Percentiles rank a stretch among this genome's conserved stretches.
Conservation (phyloP, 148 eudicot genomes). For the Camellia japonica region DNA sequence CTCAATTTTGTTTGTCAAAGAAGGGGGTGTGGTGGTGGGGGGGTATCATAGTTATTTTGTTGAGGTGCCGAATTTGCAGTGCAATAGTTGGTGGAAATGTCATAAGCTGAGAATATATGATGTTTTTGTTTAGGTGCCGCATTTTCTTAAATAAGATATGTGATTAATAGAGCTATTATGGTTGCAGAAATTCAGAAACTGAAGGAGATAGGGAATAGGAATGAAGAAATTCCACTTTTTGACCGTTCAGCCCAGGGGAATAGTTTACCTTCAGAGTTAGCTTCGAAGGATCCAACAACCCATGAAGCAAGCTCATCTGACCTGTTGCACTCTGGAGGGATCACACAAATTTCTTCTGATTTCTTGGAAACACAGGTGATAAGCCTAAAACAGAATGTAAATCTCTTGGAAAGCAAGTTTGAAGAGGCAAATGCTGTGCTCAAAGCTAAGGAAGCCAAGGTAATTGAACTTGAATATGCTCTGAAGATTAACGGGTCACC, state of each 20-base stretch:
- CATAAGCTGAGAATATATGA: neutral
- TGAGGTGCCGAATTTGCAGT: no score
- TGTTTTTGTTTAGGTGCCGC: neutral
- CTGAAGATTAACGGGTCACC: constrained; percentile 22
- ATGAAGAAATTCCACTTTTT: constrained; percentile 32
- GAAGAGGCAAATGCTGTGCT: constrained; percentile 43
- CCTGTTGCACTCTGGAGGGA: constrained; percentile 20
- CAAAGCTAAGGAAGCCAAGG: constrained; percentile 36
- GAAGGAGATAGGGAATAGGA: constrained; percentile 63
- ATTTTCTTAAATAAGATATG: neutral
- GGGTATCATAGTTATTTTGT: no score
- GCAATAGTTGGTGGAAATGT: neutral
- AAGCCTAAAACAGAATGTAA: constrained; percentile 27
- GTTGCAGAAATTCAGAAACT: constrained; percentile 73
- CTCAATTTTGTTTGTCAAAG: no score
- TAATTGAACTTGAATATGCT: constrained; percentile 39
- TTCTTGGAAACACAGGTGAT: constrained; percentile 22
- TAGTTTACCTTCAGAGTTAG: constrained; percentile 16
- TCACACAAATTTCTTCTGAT: neutral
- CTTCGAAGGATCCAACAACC: constrained; percentile 20
- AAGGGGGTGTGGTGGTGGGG: no score
- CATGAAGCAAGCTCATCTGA: constrained; percentile 24
- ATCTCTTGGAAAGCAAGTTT: constrained; percentile 45
- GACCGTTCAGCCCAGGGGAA: constrained; percentile 29
- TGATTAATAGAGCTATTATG: neutral